These are phyloP conservation scores for Brassica hybrid DNA, from an alignment of 441 rosid genomes.

Conservation along the genomic window DNA sequence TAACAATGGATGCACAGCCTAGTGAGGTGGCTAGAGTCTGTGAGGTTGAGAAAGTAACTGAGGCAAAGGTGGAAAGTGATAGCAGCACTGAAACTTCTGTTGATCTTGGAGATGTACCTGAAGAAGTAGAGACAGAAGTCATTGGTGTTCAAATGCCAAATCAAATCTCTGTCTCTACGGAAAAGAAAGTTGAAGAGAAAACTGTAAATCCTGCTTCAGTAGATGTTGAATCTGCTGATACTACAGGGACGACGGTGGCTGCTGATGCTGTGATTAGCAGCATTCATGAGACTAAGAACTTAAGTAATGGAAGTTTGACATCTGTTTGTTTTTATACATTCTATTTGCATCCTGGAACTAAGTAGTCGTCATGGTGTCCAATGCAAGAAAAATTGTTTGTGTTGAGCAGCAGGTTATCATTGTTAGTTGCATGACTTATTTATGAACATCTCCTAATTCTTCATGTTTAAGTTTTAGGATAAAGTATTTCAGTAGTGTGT, in stretches of 20 bases:
- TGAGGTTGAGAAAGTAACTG: constrained; percentile 42
- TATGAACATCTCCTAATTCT: background rate
- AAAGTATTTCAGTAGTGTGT: no score
- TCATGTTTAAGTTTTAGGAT: background rate
- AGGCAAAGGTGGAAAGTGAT: constrained; percentile 39
- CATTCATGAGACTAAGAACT: constrained; percentile 36
- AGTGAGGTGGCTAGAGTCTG: constrained; percentile 27
- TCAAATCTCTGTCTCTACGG: constrained; percentile 41
- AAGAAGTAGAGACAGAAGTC: constrained; percentile 38
- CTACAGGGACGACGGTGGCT: constrained; percentile 23
- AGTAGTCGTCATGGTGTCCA: no score
- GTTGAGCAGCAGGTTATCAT: no score
- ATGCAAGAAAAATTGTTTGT: no score
- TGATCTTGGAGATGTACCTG: constrained; percentile 36
- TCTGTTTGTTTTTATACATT: background rate
- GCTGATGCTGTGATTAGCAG: constrained; percentile 19
- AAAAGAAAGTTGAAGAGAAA: constrained; percentile 33
- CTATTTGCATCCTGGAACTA: constrained; percentile 1
- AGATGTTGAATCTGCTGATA: constrained; percentile 6
- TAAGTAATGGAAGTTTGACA: constrained; percentile 39
- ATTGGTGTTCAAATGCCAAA: constrained; percentile 39
- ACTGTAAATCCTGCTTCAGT: constrained; percentile 34
- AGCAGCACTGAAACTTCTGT: constrained; percentile 30
- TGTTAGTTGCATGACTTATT: background rate
- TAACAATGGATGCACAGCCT: constrained; percentile 18